phyloP scores from a whole-genome alignment of 208 protist species.

The Leishmania braziliensis region DNA sequence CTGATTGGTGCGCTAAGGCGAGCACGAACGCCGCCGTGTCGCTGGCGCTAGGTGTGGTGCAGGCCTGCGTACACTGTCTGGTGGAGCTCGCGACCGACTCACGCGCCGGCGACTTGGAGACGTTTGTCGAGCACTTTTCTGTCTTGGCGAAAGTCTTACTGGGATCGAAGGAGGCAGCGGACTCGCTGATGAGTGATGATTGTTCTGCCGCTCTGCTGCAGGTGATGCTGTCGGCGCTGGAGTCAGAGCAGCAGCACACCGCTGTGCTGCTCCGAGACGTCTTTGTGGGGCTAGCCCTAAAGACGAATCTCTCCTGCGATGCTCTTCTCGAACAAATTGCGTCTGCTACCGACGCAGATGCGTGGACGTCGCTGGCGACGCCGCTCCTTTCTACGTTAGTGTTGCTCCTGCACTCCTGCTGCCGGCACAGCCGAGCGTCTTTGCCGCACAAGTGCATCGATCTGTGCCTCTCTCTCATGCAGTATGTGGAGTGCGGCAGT shows the following conservation, averaged over 20 bases:
- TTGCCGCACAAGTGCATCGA: slow-evolving; percentile 60
- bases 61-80: slow-evolving; percentile 28
- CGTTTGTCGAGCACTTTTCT: slow-evolving; percentile 41
- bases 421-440: slow-evolving; percentile 38
- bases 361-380: slow-evolving; percentile 42
- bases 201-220: slow-evolving; percentile 35
- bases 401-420: slow-evolving; percentile 37
- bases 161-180: slow-evolving; percentile 18
- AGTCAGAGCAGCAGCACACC: slow-evolving; percentile 13
- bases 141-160: slow-evolving; percentile 44
- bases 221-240: slow-evolving; percentile 36
- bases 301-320: slow-evolving; percentile 45
- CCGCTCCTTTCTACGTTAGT: slow-evolving; percentile 56
- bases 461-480: slow-evolving; percentile 58
- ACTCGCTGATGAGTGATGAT: slow-evolving; percentile 29
- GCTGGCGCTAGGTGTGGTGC: slow-evolving; percentile 27
- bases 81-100: slow-evolving; percentile 12
- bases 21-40: slow-evolving; percentile 25
- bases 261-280: slow-evolving; percentile 52
- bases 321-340: slow-evolving; percentile 42
- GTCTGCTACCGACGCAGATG: slow-evolving; percentile 21
- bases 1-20: slow-evolving; percentile 35
- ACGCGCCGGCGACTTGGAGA: slow-evolving; percentile 8
- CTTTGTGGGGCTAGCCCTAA: slow-evolving; percentile 46
- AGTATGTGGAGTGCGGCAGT: slow-evolving; percentile 34